These are phyloP conservation scores for Rhododendron kiyosumense DNA, from an alignment of 148 eudicot species.

Conservation along the genomic window DNA sequence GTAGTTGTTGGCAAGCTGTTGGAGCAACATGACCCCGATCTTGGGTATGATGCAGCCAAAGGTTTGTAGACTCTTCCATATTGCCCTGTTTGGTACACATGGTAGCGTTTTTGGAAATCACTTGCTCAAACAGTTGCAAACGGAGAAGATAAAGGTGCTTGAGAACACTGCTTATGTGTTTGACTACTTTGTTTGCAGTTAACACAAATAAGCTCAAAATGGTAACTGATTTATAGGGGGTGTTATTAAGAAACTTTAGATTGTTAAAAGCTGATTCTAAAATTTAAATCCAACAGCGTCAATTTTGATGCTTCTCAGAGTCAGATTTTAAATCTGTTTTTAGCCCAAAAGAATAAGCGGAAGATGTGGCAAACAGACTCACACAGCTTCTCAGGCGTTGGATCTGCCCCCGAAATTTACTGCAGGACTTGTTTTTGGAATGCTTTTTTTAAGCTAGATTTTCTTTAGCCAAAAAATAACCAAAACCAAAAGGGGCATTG, in stretches of 20 bases:
- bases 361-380: background rate
- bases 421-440: background rate
- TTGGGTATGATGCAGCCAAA: conserved; percentile 96
- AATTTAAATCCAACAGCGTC: background rate
- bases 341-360: background rate
- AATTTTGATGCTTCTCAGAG: background rate
- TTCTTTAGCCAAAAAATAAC: background rate
- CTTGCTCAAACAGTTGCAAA: background rate
- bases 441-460: background rate
- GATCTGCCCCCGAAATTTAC: background rate
- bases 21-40: conserved; percentile 73
- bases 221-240: background rate
- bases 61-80: conserved; percentile 28
- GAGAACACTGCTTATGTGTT: background rate
- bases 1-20: conserved; percentile 81
- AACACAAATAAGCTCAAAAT: background rate
- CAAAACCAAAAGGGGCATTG: background rate
- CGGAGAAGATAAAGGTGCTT: background rate
- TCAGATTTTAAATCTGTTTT: background rate
- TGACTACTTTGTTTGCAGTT: background rate
- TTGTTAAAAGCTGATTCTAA: background rate
- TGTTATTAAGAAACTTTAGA: background rate
- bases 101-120: background rate
- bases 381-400: background rate
- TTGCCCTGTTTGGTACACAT: background rate